Evolutionary conservation across 768 basidiomycete genomes (phyloP), one percentile per base, ranked within the genome.

Genomic region (Russula virescens): DNA sequence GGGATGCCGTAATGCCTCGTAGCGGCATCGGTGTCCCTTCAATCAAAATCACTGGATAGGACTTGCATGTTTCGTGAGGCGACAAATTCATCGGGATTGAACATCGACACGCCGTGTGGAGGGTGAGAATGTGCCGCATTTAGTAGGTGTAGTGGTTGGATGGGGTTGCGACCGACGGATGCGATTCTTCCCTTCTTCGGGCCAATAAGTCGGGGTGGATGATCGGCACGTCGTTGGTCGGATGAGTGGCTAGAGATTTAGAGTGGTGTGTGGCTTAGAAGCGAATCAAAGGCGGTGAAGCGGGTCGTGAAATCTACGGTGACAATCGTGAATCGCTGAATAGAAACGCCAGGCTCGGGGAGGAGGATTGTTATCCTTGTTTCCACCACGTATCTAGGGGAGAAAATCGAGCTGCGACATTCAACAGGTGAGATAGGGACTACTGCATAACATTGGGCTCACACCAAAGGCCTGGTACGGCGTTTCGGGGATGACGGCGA

Each of bases 71-170:
- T 28, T 43, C 59, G 51, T 31, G 51, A 46, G 52, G 43, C 50
- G 21, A 45, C 8, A 31, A 34, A 51, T 31, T 43, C 14, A 9
- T 10, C 23, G 18, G 8, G 49, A 45, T 14, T 14, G 31, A 23
- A 40, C 34, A 25, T 23, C 31, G 1, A 46, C 34, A 52, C 51
- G 59, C 59, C 59, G 43, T 52, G 19, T 19, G 10, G 21, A 31
- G 25, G 59, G 59, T 43, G 34, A 47, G 52, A 10, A 54, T 54
- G 60, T 61, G 54, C 60, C 60, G n/a, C 54, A 49, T 61, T 55
- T 61, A 61, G 60, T 26, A 61, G 60, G 60, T 61, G 40, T 61
- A 49, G 35, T 55, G 40, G 54, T 61, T 61, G 54, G 53, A 61
- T 49, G 60, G 34, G 46, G 47, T 25, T 49, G 54, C 54, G 19